Percentiles rank a stretch among this genome's conserved stretches.
Conservation (phyloP, 2,329 filamentous ascomycete species). For the Daldinia sp. region DNA sequence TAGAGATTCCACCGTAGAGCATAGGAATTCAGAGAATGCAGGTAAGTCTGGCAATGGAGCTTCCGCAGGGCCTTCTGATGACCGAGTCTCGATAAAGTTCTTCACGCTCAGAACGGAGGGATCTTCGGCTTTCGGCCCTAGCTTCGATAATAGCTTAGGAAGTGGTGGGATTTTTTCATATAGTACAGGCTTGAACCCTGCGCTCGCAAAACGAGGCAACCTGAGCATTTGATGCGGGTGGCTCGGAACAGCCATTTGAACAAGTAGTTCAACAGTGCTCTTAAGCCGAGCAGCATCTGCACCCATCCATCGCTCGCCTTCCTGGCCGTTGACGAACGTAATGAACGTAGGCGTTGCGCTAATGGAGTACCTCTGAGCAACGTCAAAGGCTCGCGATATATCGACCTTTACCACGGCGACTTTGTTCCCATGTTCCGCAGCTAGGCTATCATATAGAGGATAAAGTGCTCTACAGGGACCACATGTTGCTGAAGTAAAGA, state of each 20-base stretch:
- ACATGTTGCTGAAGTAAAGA: slow-evolving; percentile 92
- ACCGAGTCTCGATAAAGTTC: slow-evolving; percentile 73
- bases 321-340: slow-evolving; percentile 78
- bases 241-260: slow-evolving; percentile 76
- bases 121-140: slow-evolving; percentile 67
- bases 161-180: slow-evolving; percentile 84
- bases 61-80: slow-evolving; percentile 66
- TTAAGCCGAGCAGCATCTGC: slow-evolving; percentile 74
- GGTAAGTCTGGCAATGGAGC: slow-evolving; percentile 75
- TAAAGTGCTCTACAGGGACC: slow-evolving; percentile 85
- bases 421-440: slow-evolving; percentile 73
- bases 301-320: slow-evolving; percentile 83
- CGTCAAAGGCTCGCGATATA: slow-evolving; percentile 70
- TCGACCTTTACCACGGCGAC: slow-evolving; percentile 85
- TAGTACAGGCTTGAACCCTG: slow-evolving; percentile 70
- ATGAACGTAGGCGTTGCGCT: slow-evolving; percentile 88
- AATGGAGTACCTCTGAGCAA: slow-evolving; percentile 72
- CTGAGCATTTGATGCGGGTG: slow-evolving; percentile 79
- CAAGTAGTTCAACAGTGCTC: slow-evolving; percentile 75
- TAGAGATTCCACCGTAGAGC: slow-evolving; percentile 61
- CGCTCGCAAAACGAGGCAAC: slow-evolving; percentile 73
- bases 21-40: slow-evolving; percentile 69
- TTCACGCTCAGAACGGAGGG: slow-evolving; percentile 70
- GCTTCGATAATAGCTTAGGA: slow-evolving; percentile 80
- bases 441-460: slow-evolving; percentile 81